A percentile compares a stretch with the other conserved stretches of the same genome.
These are phyloP conservation scores for Rosellinia necatrix DNA, from an alignment of 2,329 filamentous ascomycete species.

Conservation along the genomic window DNA sequence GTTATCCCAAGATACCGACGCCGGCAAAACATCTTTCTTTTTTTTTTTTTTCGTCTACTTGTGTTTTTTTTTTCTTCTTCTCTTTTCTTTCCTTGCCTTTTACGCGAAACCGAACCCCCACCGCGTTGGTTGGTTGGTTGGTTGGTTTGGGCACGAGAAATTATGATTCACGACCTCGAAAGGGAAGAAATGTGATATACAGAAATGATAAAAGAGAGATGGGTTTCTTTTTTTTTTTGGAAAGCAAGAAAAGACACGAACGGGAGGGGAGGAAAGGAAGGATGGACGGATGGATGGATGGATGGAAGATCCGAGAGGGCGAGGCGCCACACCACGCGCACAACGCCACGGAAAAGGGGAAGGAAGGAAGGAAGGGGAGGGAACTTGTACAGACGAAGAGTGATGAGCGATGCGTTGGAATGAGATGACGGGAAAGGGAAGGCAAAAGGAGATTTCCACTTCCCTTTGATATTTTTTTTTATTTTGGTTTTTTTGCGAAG, in stretches of 20 bases:
- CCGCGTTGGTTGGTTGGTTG: no score
- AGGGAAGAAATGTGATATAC: conserved; percentile 6
- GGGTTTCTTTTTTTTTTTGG: no score
- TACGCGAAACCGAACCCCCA: no score
- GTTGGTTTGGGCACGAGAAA: no score
- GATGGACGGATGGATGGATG: background rate
- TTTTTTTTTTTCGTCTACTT: conserved; percentile 18
- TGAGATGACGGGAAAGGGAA: background rate
- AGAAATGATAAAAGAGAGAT: conserved; percentile 4
- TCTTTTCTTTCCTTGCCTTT: background rate
- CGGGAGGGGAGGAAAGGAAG: background rate
- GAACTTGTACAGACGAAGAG: background rate
- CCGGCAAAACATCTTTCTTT: no score
- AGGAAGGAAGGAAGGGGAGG: background rate
- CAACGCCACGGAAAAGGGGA: background rate
- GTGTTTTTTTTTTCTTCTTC: conserved; percentile 32
- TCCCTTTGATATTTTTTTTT: conserved; percentile 21
- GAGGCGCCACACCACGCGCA: background rate
- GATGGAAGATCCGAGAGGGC: background rate
- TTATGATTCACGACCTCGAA: conserved; percentile 30
- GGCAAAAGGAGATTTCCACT: conserved; percentile 13
- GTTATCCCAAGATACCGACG: background rate
- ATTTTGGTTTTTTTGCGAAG: conserved; percentile 22
- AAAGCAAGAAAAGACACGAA: no score
- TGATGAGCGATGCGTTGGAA: background rate